Evolutionary conservation across 345 rosid genomes (phyloP), one percentile per base, ranked within the genome.

Genomic region (Eucalyptus melliodora): DNA sequence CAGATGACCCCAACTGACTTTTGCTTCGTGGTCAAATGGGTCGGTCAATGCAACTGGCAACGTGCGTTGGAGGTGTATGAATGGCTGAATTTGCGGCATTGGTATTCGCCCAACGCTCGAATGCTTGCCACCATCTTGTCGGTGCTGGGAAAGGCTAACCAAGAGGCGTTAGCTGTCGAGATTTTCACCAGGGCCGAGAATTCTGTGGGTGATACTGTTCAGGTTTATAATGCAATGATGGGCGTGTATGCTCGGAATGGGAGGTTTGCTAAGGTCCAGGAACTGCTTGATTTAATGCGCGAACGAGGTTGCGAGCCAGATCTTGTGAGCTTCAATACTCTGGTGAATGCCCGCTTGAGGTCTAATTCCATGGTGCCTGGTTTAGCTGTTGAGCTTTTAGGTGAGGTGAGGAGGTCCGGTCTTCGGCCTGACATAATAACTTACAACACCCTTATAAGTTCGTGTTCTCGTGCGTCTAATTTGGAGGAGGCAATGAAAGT

Each of bases 181-280:
- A 94, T 97, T 56, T 98, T 98, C 91, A 87, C 91, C 27, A 91
- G 99, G 60, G 95, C 94, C 3, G 95, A 95, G 92, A 87, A 95
- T 16, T 86, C 96, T 0, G 95, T 93, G 6, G 99, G 96, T 9
- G 94, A 93, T 67, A 95, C 94, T 10, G 97, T 97, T 56, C 99
- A 98, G 91, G 99, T 98, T 10, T 98, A 97, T 88, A 97, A 98
- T 89, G 98, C 99, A 45, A 96, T 97, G 98, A 98, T 97, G 98
- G 98, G 97, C 9, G 99, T 97, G 86, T 97, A 97, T 90, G 97
- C 99, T 0, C 94, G 99, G 85, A 92, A 90, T 53, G 98, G 98
- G 27, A 92, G 92, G 92, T 96, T 97, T 87, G 87, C 88, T 11
- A 92, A 96, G 91, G 97, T 95, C 65, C 97, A 93, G 83, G 92